phyloP scores from a whole-genome alignment of 2,329 filamentous ascomycete species.

The Pseudogymnoascus sp. region DNA sequence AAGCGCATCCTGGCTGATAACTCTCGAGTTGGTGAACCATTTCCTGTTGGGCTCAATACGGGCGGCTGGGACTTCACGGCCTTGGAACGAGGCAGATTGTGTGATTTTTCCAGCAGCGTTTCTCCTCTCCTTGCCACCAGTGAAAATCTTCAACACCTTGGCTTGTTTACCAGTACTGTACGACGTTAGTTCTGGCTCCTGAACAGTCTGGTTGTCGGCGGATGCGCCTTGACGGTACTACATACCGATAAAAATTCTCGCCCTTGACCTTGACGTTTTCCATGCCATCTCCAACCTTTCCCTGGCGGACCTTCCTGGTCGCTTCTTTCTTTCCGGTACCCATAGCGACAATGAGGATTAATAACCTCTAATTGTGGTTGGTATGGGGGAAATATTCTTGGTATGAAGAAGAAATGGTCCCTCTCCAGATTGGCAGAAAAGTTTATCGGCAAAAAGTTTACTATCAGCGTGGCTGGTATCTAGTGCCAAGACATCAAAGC shows the following conservation, averaged over 20 bases:
- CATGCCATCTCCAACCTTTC: slow-evolving; percentile 79
- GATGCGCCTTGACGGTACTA: slow-evolving; percentile 5
- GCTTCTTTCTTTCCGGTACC: slow-evolving; percentile 90
- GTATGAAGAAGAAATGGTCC: slow-evolving; percentile 12
- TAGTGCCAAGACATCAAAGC: slow-evolving; percentile 5
- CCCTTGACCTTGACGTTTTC: slow-evolving; percentile 88
- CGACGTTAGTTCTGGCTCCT: slow-evolving; percentile 12
- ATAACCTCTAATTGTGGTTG: slow-evolving; percentile 6
- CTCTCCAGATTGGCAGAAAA: slow-evolving; percentile 13
- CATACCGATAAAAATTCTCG: slow-evolving; percentile 93
- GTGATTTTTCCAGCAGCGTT: slow-evolving; percentile 80
- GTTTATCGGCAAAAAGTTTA: slow-evolving; percentile 11
- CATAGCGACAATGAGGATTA: slow-evolving; percentile 45
- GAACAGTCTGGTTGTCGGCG: background rate
- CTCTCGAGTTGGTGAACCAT: slow-evolving; percentile 93
- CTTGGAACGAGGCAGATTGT: slow-evolving; percentile 78
- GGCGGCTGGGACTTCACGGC: slow-evolving; percentile 70
- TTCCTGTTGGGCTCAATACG: slow-evolving; percentile 93
- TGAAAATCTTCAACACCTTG: slow-evolving; percentile 83
- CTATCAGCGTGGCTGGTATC: slow-evolving; percentile 9
- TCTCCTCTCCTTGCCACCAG: slow-evolving; percentile 74
- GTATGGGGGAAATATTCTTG: background rate
- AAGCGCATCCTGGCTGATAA: slow-evolving; percentile 83
- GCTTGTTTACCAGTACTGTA: slow-evolving; percentile 69
- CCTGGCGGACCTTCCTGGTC: slow-evolving; percentile 73